Evolutionary conservation across 331 rosid species (phyloP).

Genomic region (Prunus yedoensis): DNA sequence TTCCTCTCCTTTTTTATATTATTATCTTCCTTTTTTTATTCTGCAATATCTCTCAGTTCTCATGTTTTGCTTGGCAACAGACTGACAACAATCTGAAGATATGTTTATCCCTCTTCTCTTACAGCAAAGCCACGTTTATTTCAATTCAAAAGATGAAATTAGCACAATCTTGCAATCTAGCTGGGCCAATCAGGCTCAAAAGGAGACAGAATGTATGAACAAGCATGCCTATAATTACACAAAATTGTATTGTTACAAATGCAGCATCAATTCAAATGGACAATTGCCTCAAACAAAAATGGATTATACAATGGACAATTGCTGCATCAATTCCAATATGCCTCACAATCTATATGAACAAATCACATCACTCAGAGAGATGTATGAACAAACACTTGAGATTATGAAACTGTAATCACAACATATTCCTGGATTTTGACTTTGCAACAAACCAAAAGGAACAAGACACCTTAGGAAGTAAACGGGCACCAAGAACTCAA

Average conservation of each 20-base stretch:
- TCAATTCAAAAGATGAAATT: too few relatives aligned
- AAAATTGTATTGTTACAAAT: neutral
- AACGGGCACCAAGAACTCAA: neutral
- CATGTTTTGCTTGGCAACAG: neutral
- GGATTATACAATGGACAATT: neutral
- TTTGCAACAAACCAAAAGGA: slow-evolving; percentile 4
- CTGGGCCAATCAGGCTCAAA: neutral
- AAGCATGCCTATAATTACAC: neutral
- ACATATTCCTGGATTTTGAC: slow-evolving; percentile 7
- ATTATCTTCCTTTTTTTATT: neutral
- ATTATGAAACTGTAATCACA: neutral
- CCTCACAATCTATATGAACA: neutral
- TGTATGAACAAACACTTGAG: neutral
- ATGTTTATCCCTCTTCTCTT: too few relatives aligned
- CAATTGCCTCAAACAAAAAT: neutral
- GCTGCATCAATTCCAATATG: slow-evolving; percentile 5
- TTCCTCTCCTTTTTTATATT: neutral
- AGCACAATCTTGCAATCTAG: neutral
- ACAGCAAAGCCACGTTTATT: too few relatives aligned
- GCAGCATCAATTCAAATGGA: neutral
- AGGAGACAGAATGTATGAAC: neutral
- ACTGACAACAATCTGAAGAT: too few relatives aligned
- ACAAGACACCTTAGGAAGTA: neutral
- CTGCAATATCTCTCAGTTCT: neutral
- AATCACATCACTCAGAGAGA: neutral